Evolutionary conservation across 352 stramenopile genomes (phyloP).

Genomic region (Globisporangium nagaii): DNA sequence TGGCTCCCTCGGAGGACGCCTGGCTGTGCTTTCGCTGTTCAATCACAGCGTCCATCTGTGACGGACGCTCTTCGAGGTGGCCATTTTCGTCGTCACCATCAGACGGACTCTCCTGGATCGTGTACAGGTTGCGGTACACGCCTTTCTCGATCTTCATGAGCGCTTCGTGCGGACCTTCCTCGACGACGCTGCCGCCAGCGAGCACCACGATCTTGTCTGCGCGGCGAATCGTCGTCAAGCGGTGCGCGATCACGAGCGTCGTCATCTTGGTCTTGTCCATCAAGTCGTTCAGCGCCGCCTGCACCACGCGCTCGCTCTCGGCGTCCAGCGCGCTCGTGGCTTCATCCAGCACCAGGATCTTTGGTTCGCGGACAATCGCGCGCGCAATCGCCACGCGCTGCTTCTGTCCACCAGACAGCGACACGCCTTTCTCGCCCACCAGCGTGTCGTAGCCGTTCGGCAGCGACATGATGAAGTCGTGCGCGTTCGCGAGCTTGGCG

Average conservation of each 20-base stretch:
- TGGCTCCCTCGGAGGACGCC: background rate
- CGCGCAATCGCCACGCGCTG: slow-evolving; percentile 25
- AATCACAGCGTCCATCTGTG: background rate
- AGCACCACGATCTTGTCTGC: slow-evolving; percentile 63
- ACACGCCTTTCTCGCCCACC: slow-evolving; percentile 28
- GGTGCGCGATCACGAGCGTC: slow-evolving; percentile 13
- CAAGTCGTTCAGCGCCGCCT: slow-evolving; percentile 26
- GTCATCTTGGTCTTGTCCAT: slow-evolving; percentile 19
- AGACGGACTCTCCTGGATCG: slow-evolving; percentile 30
- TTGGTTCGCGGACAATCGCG: slow-evolving; percentile 16
- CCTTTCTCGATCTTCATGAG: slow-evolving; percentile 52
- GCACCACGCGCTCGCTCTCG: slow-evolving; percentile 35
- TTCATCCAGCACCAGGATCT: slow-evolving; percentile 25
- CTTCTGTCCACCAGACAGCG: slow-evolving; percentile 31
- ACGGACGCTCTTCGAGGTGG: slow-evolving; percentile 10
- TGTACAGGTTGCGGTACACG: slow-evolving; percentile 77
- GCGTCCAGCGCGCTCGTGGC: slow-evolving; percentile 19
- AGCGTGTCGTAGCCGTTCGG: slow-evolving; percentile 74
- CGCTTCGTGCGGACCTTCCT: slow-evolving; percentile 40
- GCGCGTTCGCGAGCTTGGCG: slow-evolving; percentile 21
- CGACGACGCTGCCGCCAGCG: slow-evolving; percentile 28
- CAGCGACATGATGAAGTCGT: slow-evolving; percentile 63
- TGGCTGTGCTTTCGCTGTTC: background rate
- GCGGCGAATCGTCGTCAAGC: slow-evolving; percentile 57
- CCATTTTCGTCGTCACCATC: slow-evolving; percentile 11